Conservation (phyloP, 805 yeast genomes). For the Pichia eremophila region DNA sequence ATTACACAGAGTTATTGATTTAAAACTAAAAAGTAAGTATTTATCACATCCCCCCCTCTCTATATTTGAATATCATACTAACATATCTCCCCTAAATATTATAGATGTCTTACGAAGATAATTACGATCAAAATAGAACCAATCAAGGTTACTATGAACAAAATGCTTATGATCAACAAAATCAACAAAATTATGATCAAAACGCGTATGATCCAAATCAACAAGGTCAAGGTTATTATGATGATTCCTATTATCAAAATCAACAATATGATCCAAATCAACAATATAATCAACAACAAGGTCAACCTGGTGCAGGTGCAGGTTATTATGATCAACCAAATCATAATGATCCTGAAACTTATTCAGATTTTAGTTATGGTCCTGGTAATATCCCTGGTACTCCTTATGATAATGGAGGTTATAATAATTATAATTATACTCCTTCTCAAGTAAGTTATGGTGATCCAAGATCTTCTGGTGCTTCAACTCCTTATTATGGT, state of each 20-base stretch:
- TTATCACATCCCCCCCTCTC: too few relatives aligned
- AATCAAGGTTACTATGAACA: slow-evolving; percentile 9
- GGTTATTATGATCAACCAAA: slow-evolving; percentile 44
- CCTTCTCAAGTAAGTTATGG: slow-evolving; percentile 86
- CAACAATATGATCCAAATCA: slow-evolving; percentile 18
- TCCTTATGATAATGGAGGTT: slow-evolving; percentile 44
- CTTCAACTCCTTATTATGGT: slow-evolving; percentile 75
- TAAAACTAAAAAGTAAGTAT: too few relatives aligned
- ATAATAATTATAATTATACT: slow-evolving; percentile 41
- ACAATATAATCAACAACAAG: slow-evolving; percentile 15
- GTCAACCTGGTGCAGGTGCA: neutral
- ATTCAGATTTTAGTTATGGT: slow-evolving; percentile 52
- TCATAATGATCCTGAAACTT: slow-evolving; percentile 44
- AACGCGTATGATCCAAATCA: slow-evolving; percentile 24
- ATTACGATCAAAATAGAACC: slow-evolving; percentile 34
- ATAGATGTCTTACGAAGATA: slow-evolving; percentile 55
- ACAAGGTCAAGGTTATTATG: neutral
- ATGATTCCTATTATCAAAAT: slow-evolving; percentile 1
- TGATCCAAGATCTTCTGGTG: slow-evolving; percentile 82
- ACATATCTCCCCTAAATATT: too few relatives aligned
- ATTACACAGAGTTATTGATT: too few relatives aligned
- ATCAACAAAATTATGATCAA: slow-evolving; percentile 21
- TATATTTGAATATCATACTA: slow-evolving; percentile 1
- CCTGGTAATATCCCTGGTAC: slow-evolving; percentile 55
- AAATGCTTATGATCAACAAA: slow-evolving; percentile 3